Evolutionary conservation across 805 yeast genomes (phyloP).

Genomic region (Pichia thaimueangensis): DNA sequence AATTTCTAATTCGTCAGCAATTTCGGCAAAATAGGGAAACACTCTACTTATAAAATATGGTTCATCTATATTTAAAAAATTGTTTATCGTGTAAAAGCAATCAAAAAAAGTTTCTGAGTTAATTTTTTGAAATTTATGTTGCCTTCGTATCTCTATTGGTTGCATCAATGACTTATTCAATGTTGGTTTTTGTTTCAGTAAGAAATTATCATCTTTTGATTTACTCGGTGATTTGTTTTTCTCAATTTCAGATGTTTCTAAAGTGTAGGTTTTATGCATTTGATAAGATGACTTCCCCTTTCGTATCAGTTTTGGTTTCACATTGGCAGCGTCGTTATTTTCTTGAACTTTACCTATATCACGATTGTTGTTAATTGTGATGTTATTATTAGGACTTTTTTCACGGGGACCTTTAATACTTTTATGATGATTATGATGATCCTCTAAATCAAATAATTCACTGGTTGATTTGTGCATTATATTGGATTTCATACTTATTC

Average conservation of each 20-base stretch:
- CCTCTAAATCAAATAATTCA: neutral
- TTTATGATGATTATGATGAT: no score
- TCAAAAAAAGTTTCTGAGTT: slow-evolving; percentile 27
- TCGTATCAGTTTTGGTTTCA: neutral
- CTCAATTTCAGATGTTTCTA: neutral
- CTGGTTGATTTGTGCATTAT: neutral
- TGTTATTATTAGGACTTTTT: neutral
- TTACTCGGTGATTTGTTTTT: neutral
- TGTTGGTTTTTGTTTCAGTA: neutral
- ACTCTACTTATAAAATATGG: slow-evolving; percentile 34
- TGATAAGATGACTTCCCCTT: slow-evolving; percentile 4
- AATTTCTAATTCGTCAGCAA: slow-evolving; percentile 23
- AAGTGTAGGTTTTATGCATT: neutral
- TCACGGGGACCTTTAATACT: no score
- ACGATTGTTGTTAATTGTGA: neutral
- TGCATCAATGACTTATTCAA: neutral
- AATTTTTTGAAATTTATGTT: slow-evolving; percentile 24
- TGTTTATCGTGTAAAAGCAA: slow-evolving; percentile 33
- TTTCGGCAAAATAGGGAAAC: slow-evolving; percentile 20
- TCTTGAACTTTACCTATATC: neutral
- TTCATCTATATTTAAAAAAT: slow-evolving; percentile 18
- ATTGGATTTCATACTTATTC: neutral
- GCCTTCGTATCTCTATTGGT: slow-evolving; percentile 19
- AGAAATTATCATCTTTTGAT: neutral
- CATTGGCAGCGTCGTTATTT: neutral